Evolutionary conservation across 208 protist genomes (phyloP), one percentile per base, ranked within the genome.

Genomic region (Sergeia podlipaevii): DNA sequence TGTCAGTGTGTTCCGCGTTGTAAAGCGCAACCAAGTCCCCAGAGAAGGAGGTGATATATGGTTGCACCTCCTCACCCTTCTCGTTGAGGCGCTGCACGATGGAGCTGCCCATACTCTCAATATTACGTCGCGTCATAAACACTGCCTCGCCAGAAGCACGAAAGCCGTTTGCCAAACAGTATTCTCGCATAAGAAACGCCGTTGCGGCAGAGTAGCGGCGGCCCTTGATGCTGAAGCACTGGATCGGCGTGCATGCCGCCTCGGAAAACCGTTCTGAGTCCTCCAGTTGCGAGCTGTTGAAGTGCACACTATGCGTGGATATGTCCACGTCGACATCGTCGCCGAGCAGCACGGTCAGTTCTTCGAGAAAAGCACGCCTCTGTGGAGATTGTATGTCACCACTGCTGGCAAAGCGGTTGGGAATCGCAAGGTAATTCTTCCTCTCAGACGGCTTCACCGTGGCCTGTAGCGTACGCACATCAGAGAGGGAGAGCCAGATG

Each of bases 1-100:
- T 79, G 30, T 69, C 58, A 13, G 85, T 89, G 32, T 82, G 74
- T 13, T 75, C 52, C 2, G 66, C 71, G 51, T 92, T 76, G 60
- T 70, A 75, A 29, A 92, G 48, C 8, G 73, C 65, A 36, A 86
- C 26, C 4, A 92, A 37, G 36, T 61, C 73, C 0, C 30, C n/a
- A 0, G 77, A 26, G 10, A 80, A 20, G 17, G 63, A 48, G 21
- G 70, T 79, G 46, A 92, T 82, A 1, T 74, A 72, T 17, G 69
- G 64, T 8, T 70, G 64, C 15, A 58, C 34, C 23, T 53, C 37
- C 0, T 52, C 58, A 30, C 26, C 17, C 23, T 28, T 28, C 30
- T 36, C 41, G 30, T 13, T 24, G 15, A 17, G 37, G 23, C 32
- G 41, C 29, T 30, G 30, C 23, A 61, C 13, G 20, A 64, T 23